Base-by-base conservation (phyloP, 2,329 filamentous ascomycete genomes). In the Trichoderma citrinoviride region DNA sequence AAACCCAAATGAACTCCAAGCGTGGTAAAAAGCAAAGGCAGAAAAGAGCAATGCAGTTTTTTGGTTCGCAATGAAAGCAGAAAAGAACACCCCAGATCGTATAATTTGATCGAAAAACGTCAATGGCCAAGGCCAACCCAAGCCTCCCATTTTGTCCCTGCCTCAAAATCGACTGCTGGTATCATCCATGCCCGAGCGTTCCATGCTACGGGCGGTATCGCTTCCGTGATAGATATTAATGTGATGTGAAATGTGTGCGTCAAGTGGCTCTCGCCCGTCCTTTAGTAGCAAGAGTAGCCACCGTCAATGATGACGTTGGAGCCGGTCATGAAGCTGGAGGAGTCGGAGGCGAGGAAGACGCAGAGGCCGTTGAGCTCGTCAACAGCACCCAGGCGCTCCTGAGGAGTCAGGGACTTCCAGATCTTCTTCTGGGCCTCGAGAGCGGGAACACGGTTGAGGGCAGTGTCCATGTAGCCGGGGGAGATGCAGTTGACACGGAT, bases 401-500 rank as follows among this genome's bases (percentile, higher is more conserved):
- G 89, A 10, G 90, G 90, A 7, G 90, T 93, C 67, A 90, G 75
- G 43, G 84, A 85, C 71, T 86, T 86, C 90, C 90, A 93, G 77
- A 92, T 90, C 79, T 88, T 89, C 87, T 92, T 92, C 82, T 92
- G 89, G 54, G 88, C 89, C 68, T 93, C 90, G 21, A 93, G 86
- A 44, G 88, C 88, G 23, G 90, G 89, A 7, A 91, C 89, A 66
- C 88, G 87, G 85, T 92, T 93, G 68, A 92, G 82, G 5, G 88
- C 89, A 5, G 91, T 95, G 81, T 93, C 90, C 88, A 94, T 93
- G 81, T 94, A 94, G 33, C 91, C 91, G 21, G 91, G 91, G 7
- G 88, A 91, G 78, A 94, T 92, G 77, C 87, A 89, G 84, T 95
- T 95, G 73, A 93, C 90, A 43, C 91, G 88, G 74, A 94, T 92